Percentiles rank a stretch among this genome's conserved stretches.
These are phyloP conservation scores for Solanum clarkiae DNA, from an alignment of 257 asterid genomes.

Conservation along the genomic window DNA sequence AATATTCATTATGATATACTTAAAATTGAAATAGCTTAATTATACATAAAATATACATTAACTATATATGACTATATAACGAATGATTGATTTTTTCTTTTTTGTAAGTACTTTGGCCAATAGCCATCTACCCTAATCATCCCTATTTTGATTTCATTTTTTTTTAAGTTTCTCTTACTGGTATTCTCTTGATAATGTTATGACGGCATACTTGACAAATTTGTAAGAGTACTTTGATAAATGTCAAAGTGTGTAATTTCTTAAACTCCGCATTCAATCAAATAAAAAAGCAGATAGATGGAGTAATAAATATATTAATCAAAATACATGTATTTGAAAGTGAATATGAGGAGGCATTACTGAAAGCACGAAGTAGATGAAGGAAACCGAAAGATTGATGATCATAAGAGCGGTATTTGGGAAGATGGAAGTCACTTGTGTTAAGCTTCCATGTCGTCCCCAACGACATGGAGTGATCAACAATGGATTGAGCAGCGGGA, in stretches of 20 bases:
- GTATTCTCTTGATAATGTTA: neutral
- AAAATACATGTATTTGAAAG: neutral
- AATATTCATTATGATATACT: no score
- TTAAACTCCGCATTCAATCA: neutral
- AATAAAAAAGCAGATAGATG: neutral
- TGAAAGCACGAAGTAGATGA: neutral
- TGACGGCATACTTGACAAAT: neutral
- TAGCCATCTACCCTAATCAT: no score
- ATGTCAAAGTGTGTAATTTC: neutral
- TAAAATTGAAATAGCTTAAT: no score
- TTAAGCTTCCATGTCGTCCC: neutral
- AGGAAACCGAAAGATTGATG: neutral
- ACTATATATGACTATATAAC: no score
- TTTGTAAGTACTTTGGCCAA: no score
- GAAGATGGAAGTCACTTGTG: neutral
- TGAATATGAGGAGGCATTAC: neutral
- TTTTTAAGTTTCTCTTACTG: neutral
- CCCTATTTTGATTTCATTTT: neutral
- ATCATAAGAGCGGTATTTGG: neutral
- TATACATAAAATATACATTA: no score
- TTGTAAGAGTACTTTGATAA: neutral
- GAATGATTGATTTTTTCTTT: no score
- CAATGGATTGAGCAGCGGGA: neutral
- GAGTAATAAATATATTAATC: neutral
- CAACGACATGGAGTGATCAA: neutral